These are phyloP conservation scores for Aphanomyces astaci DNA, from an alignment of 352 stramenopile species.

Conservation along the genomic window DNA sequence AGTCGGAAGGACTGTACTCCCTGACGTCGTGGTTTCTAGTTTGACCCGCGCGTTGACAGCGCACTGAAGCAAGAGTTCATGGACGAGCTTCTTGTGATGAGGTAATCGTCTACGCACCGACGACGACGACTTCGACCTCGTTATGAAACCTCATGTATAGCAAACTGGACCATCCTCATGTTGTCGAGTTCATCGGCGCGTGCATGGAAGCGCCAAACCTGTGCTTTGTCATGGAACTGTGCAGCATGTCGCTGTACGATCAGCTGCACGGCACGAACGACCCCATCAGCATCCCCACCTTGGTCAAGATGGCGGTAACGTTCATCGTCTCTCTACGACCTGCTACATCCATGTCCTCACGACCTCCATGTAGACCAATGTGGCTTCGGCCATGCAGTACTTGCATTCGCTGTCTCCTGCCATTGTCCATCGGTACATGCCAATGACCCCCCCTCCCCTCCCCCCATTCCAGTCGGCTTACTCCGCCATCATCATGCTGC, in stretches of 20 bases:
- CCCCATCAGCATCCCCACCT: slow-evolving; percentile 20
- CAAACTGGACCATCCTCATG: slow-evolving; percentile 41
- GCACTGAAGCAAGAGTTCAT: slow-evolving; percentile 87
- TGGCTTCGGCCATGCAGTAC: slow-evolving; percentile 82
- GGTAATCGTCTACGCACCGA: too few species aligned
- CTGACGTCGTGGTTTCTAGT: slow-evolving; percentile 32
- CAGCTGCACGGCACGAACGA: slow-evolving; percentile 36
- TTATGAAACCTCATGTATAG: too few species aligned
- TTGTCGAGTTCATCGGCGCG: slow-evolving; percentile 50
- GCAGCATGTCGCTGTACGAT: slow-evolving; percentile 46
- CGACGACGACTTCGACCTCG: too few species aligned
- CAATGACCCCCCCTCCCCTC: neutral
- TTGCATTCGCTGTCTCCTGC: slow-evolving; percentile 69
- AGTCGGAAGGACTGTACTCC: neutral
- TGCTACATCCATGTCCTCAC: too few species aligned
- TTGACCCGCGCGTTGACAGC: slow-evolving; percentile 77
- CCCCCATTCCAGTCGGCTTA: neutral
- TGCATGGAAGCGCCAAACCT: slow-evolving; percentile 43
- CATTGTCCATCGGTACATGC: slow-evolving; percentile 82
- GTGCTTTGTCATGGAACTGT: slow-evolving; percentile 71
- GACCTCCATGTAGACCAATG: slow-evolving; percentile 40
- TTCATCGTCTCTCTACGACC: neutral
- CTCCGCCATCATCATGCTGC: too few species aligned
- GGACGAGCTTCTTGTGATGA: slow-evolving; percentile 90
- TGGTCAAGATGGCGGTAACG: slow-evolving; percentile 31